A percentile compares a stretch with the other conserved stretches of the same genome.
phyloP scores from a whole-genome alignment of 352 stramenopile species.

The Blastocystis sp. region DNA sequence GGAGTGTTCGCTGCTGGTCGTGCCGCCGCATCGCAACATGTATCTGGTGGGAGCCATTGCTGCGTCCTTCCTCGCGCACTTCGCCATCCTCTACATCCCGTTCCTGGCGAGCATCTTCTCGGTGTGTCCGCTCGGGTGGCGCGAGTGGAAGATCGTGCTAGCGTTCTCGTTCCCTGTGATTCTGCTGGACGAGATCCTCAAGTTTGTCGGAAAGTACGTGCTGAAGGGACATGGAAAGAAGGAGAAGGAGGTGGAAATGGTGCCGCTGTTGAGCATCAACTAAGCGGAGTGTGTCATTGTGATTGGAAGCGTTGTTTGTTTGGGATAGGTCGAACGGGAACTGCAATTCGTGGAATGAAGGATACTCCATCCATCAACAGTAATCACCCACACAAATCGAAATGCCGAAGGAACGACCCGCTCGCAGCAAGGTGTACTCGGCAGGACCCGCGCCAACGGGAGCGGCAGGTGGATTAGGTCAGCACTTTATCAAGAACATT shows the following conservation, averaged over 20 bases:
- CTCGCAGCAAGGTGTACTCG: background rate
- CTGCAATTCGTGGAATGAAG: too few species aligned
- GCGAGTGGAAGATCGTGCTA: constrained; percentile 81
- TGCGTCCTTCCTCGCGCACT: constrained; percentile 81
- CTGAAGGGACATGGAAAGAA: constrained; percentile 27
- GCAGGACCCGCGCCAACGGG: constrained; percentile 57
- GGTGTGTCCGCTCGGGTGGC: constrained; percentile 76
- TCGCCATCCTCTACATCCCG: constrained; percentile 82
- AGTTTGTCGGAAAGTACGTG: constrained; percentile 75
- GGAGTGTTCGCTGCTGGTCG: constrained; percentile 70
- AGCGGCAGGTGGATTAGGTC: constrained; percentile 71
- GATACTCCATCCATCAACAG: too few species aligned
- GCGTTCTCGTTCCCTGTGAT: constrained; percentile 81
- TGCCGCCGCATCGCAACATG: constrained; percentile 82
- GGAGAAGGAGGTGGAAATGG: background rate
- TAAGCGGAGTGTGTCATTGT: too few species aligned
- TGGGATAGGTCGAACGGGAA: too few species aligned
- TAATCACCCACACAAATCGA: too few species aligned
- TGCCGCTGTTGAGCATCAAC: background rate
- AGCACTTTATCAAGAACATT: constrained; percentile 92
- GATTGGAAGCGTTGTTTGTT: too few species aligned
- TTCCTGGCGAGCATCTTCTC: constrained; percentile 80
- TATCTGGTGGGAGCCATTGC: constrained; percentile 82
- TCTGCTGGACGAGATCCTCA: constrained; percentile 83
- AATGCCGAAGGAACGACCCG: constrained; percentile 59